These are phyloP conservation scores for Phytophthora parvispora DNA, from an alignment of 352 stramenopile genomes.

Conservation along the genomic window DNA sequence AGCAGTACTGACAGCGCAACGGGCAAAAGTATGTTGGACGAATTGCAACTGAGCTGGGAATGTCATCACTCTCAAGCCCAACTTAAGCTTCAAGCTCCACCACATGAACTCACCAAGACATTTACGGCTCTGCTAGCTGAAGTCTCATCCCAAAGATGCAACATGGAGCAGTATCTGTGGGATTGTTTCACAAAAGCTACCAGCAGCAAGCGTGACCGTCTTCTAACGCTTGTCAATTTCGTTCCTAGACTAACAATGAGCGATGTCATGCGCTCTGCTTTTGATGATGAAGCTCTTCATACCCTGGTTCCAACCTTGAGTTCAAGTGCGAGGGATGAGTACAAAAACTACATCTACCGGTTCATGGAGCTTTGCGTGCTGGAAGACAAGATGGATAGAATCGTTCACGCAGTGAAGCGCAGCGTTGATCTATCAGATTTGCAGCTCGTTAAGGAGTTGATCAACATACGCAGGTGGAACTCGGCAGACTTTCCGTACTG, in stretches of 20 bases:
- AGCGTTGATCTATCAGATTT: constrained; percentile 14
- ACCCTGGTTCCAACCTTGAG: constrained; percentile 38
- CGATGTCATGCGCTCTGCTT: constrained; percentile 46
- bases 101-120: neutral
- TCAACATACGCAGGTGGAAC: constrained; percentile 56
- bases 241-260: constrained; percentile 31
- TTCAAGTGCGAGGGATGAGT: constrained; percentile 4
- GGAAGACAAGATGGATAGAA: constrained; percentile 75
- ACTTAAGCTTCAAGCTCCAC: constrained; percentile 2
- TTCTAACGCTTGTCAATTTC: constrained; percentile 40
- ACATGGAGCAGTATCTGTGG: constrained; percentile 32
- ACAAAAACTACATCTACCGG: constrained; percentile 21
- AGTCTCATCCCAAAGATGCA: constrained; percentile 16
- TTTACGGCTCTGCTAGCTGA: constrained; percentile 24
- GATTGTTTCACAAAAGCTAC: constrained; percentile 3
- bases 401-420: constrained; percentile 26
- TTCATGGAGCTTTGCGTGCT: constrained; percentile 80
- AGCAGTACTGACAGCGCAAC: constrained; percentile 29
- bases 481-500: constrained; percentile 72
- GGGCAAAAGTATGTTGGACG: constrained; percentile 44
- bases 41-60: constrained; percentile 56
- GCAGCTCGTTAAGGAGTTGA: constrained; percentile 65
- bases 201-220: constrained; percentile 3
- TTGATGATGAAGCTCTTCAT: constrained; percentile 45
- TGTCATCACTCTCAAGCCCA: constrained; percentile 38